Evolutionary conservation across 805 yeast species (phyloP).

Genomic region (Blastobotrys attinorum): DNA sequence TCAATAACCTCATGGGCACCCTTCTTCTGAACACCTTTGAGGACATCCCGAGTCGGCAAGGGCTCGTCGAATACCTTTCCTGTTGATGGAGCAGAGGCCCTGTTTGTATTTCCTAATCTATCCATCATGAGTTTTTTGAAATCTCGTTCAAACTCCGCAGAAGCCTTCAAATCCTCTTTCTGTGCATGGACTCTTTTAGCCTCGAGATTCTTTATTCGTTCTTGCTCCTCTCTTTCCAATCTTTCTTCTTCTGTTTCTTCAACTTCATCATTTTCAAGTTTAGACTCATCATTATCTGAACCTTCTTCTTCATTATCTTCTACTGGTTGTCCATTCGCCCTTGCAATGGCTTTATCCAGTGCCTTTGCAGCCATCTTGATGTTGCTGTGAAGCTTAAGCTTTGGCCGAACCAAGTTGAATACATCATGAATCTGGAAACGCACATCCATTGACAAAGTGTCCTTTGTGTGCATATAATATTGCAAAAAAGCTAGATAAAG

Average conservation of each 20-base stretch:
- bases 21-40: background rate
- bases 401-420: constrained; percentile 29
- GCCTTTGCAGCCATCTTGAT: constrained; percentile 38
- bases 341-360: constrained; percentile 33
- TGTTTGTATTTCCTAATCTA: constrained; percentile 33
- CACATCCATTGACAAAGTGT: constrained; percentile 54
- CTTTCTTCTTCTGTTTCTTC: constrained; percentile 29
- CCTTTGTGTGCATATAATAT: constrained; percentile 58
- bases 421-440: constrained; percentile 44
- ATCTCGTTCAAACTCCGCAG: constrained; percentile 49
- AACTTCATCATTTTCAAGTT: constrained; percentile 17
- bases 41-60: constrained; percentile 13
- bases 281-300: constrained; percentile 4
- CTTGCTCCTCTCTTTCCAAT: constrained; percentile 30
- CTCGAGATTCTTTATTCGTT: constrained; percentile 27
- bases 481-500: constrained; percentile 55
- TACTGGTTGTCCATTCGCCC: constrained; percentile 25
- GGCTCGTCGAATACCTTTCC: constrained; percentile 26
- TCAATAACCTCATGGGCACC: constrained; percentile 4
- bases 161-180: constrained; percentile 38
- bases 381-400: constrained; percentile 31
- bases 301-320: constrained; percentile 24
- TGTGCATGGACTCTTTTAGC: constrained; percentile 11
- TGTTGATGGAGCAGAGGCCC: constrained; percentile 30
- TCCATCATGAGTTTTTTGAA: constrained; percentile 46